Base-by-base conservation (phyloP, 2,329 filamentous ascomycete species). In the Aspergillus ibericus region DNA sequence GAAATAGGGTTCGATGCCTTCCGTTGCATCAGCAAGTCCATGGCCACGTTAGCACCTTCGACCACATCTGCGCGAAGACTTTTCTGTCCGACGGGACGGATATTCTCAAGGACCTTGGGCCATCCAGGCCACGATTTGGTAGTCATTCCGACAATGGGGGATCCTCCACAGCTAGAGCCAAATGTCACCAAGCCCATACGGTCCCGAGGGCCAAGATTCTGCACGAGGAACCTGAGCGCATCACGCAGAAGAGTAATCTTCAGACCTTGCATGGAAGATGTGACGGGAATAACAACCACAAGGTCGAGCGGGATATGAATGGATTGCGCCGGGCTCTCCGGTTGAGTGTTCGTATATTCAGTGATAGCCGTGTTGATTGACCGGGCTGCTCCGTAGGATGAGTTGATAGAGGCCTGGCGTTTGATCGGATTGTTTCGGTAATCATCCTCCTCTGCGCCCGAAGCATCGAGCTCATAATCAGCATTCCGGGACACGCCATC, bases 221-320 rank as follows among this genome's bases (percentile, higher is more conserved):
- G 85, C 2, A 99, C 91, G 75, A 99, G 88, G 74, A 98, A 99
- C 59, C 90, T 91, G 35, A 99, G 82, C 0, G 93, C 90, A 75
- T 99, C 95, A 42, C 92, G 88, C 13, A 99, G 86, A 1, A 99
- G 82, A 61, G 93, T 96, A 71, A 98, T 97, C 79, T 99, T 99
- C 60, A 99, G 85, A n/a, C 95, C 95, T 76, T 98, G 95, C 93
- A 98, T 99, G 0, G 95, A 98, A 1, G 93, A 96, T 0, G 95
- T 98, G 5, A 99, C 92, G 0, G 95, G 95, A 34, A 99, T 93
- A 20, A 99, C 95, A 0, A 98, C 92, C 0, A 99, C 93, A 29
- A 99, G 88, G 71, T 99, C 95, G 55, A 98, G 86, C 1, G 95
- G 93, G 15, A 98, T 91, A 72, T 99, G 95, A 29, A 96, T 77